A percentile compares a stretch with the other conserved stretches of the same genome.
phyloP scores from a whole-genome alignment of 495 filamentous ascomycete genomes.

The Penicillium crystallinum region DNA sequence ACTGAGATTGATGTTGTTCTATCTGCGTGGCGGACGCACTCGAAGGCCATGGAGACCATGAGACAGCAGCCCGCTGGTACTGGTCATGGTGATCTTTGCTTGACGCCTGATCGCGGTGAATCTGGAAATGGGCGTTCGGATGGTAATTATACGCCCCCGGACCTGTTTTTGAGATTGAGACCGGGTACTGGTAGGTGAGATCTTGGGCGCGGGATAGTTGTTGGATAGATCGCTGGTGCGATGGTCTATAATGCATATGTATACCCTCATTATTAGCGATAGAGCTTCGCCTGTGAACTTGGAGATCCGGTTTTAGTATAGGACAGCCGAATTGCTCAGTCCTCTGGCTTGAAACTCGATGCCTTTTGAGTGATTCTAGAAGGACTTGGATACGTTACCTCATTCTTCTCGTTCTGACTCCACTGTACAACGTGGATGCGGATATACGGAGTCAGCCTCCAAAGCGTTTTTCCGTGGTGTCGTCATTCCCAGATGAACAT shows the following conservation, averaged over 20 bases:
- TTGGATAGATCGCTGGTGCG: not conserved
- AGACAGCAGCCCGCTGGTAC: not conserved
- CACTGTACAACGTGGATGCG: no score
- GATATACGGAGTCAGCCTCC: not conserved
- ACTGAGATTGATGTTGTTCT: conserved; percentile 60
- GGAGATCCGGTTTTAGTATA: no score
- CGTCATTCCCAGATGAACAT: not conserved
- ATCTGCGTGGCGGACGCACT: conserved; percentile 53
- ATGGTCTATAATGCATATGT: not conserved
- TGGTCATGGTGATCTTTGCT: conserved; percentile 10
- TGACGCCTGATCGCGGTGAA: conserved; percentile 3
- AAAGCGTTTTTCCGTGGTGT: not conserved
- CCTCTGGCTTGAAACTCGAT: no score
- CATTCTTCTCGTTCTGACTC: not conserved
- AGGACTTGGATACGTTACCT: no score
- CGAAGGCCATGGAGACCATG: conserved; percentile 18
- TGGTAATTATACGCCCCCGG: conserved; percentile 24
- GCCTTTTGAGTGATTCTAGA: no score
- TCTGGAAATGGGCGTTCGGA: conserved; percentile 4
- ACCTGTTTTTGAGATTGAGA: conserved; percentile 33
- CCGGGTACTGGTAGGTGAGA: conserved; percentile 7
- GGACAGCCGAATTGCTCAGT: no score
- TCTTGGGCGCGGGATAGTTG: not conserved
- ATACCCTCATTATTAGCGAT: no score
- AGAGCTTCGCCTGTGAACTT: no score